Percentiles rank a stretch among this genome's conserved stretches.
phyloP scores from a whole-genome alignment of 352 stramenopile genomes.

The Pythium plurisporium region DNA sequence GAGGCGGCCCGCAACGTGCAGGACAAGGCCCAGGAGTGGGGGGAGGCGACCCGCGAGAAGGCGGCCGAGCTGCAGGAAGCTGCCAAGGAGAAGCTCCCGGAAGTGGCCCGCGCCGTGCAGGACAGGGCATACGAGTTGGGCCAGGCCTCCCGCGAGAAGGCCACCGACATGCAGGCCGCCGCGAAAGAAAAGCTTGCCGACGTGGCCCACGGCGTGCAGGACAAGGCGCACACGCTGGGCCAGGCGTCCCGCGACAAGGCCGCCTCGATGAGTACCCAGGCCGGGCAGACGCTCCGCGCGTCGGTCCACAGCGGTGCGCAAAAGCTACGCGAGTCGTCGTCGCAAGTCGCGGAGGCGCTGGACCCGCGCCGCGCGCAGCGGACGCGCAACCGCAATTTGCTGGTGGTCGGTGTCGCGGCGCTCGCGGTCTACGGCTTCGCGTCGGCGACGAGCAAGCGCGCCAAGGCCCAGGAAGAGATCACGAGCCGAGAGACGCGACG shows the following conservation, averaged over 20 bases:
- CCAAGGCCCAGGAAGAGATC: constrained; percentile 44
- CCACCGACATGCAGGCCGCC: constrained; percentile 15
- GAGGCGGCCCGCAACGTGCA: too few species aligned
- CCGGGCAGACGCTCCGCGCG: constrained; percentile 35
- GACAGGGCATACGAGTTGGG: too few species aligned
- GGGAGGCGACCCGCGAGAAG: too few species aligned
- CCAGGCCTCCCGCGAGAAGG: too few species aligned
- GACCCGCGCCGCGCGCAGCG: constrained; percentile 41
- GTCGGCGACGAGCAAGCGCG: constrained; percentile 47
- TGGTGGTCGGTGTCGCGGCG: constrained; percentile 55
- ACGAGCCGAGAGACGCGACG: constrained; percentile 16
- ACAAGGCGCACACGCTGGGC: not conserved
- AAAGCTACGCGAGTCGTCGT: constrained; percentile 47
- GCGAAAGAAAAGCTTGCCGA: constrained; percentile 26
- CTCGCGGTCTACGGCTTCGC: constrained; percentile 78
- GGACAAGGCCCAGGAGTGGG: too few species aligned
- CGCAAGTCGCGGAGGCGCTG: constrained; percentile 41
- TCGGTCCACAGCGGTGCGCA: constrained; percentile 36
- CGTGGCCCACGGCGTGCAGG: not conserved
- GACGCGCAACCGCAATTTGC: constrained; percentile 47
- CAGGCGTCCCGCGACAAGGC: constrained; percentile 2
- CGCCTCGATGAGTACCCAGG: constrained; percentile 2
- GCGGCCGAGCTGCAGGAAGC: too few species aligned
- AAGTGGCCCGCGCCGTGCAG: too few species aligned
- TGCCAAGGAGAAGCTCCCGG: too few species aligned